A percentile compares a stretch with the other conserved stretches of the same genome.
Evolutionary conservation across 192 early-diverging fungal genomes (phyloP).

Genomic region (Umbelopsis ramanniana): DNA sequence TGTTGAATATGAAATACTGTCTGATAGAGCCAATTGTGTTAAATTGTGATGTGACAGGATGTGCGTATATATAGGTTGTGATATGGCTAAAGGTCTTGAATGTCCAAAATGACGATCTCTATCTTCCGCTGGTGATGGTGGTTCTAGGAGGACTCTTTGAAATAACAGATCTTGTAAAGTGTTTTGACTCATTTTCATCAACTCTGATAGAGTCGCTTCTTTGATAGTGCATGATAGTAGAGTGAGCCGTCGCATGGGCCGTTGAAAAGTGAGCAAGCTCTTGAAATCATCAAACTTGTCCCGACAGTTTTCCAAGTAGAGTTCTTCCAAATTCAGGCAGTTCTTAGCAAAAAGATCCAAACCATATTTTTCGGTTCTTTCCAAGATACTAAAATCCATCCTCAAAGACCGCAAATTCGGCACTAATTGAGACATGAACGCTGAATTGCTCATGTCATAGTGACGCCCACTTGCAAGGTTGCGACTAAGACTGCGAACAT

Average conservation of each 20-base stretch:
- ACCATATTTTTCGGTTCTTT: conserved; percentile 35
- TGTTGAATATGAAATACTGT: conserved; percentile 26
- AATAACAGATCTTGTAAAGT: conserved; percentile 27
- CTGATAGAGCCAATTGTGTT: conserved; percentile 31
- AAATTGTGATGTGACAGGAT: conserved; percentile 26
- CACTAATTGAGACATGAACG: conserved; percentile 35
- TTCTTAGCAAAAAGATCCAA: conserved; percentile 30
- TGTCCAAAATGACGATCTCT: not conserved
- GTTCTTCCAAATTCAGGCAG: conserved; percentile 32
- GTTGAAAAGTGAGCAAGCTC: conserved; percentile 22
- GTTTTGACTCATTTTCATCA: conserved; percentile 1
- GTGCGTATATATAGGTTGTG: conserved; percentile 24
- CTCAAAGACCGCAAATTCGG: conserved; percentile 34
- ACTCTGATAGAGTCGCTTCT: conserved; percentile 12
- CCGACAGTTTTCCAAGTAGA: conserved; percentile 39
- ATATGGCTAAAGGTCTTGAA: conserved; percentile 19
- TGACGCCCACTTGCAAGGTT: conserved; percentile 32
- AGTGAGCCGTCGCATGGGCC: conserved; percentile 24
- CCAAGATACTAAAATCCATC: conserved; percentile 36
- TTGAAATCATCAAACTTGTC: conserved; percentile 41
- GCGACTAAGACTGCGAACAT: conserved; percentile 37
- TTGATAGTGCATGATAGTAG: conserved; percentile 35
- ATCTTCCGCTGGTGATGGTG: conserved; percentile 11
- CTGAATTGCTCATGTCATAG: conserved; percentile 37
- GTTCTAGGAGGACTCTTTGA: conserved; percentile 33